Conservation (phyloP, 1,284 basidiomycete species). For the Ceratobasidium sp. region DNA sequence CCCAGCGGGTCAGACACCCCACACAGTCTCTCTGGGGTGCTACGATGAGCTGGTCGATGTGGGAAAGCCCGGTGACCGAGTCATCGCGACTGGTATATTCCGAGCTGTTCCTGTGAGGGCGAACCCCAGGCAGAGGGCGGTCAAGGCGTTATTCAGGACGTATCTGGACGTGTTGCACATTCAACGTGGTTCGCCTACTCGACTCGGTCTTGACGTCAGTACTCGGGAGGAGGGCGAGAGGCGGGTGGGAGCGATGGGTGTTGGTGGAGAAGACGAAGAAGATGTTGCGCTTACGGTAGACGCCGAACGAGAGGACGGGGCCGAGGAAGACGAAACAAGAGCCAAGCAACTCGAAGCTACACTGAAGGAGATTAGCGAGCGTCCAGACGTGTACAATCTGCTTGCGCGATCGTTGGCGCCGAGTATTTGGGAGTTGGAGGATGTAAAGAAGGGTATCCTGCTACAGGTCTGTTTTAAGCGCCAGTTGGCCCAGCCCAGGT, state of each 20-base stretch:
- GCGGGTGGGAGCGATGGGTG: constrained; percentile 71
- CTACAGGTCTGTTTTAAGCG: constrained; percentile 60
- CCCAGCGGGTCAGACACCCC: constrained; percentile 97
- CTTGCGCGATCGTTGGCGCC: constrained; percentile 89
- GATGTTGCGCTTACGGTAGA: constrained; percentile 59
- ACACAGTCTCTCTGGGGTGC: constrained; percentile 93
- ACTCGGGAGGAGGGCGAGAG: constrained; percentile 65
- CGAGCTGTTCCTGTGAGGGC: constrained; percentile 91
- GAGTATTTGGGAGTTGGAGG: constrained; percentile 97
- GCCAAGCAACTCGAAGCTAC: constrained; percentile 62
- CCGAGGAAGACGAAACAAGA: constrained; percentile 51
- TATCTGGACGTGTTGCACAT: constrained; percentile 96
- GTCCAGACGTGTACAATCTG: constrained; percentile 87
- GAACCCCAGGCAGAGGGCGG: constrained; percentile 87
- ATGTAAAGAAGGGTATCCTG: constrained; percentile 97
- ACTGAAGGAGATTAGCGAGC: constrained; percentile 71
- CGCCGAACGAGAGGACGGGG: constrained; percentile 51
- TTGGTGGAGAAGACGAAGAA: constrained; percentile 83
- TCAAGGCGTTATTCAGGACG: constrained; percentile 97
- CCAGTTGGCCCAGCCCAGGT: not conserved
- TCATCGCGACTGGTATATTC: constrained; percentile 93
- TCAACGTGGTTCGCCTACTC: constrained; percentile 71
- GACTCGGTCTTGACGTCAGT: constrained; percentile 80
- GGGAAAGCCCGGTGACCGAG: constrained; percentile 91
- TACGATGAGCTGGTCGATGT: constrained; percentile 98